Conservation (phyloP, 768 basidiomycete genomes). For the Panaeolus papilionaceus region DNA sequence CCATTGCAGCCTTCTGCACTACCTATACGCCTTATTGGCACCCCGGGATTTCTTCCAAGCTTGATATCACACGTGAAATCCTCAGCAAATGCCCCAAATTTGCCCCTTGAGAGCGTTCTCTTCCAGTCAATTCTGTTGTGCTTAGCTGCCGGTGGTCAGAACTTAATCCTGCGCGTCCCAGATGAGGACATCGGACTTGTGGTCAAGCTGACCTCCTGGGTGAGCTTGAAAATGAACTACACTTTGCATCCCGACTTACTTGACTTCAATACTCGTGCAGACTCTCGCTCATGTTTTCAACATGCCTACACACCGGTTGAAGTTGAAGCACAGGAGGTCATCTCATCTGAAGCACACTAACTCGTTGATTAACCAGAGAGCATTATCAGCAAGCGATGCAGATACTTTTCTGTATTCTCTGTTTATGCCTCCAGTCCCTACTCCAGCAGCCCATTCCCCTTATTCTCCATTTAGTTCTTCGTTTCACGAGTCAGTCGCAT, state of each 20-base stretch:
- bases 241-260: slow-evolving; percentile 2
- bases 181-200: slow-evolving; percentile 71
- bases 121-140: slow-evolving; percentile 72
- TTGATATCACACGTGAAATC: slow-evolving; percentile 53
- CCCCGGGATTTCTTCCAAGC: slow-evolving; percentile 54
- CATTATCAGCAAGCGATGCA: background rate
- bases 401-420: slow-evolving; percentile 31
- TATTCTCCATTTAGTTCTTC: slow-evolving; percentile 2
- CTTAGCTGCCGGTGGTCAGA: slow-evolving; percentile 64
- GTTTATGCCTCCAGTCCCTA: slow-evolving; percentile 21
- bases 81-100: slow-evolving; percentile 43
- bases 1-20: background rate
- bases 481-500: background rate
- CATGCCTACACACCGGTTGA: slow-evolving; percentile 60
- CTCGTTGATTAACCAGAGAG: slow-evolving; percentile 8
- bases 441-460: slow-evolving; percentile 20
- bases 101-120: slow-evolving; percentile 67
- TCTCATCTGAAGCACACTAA: slow-evolving; percentile 18
- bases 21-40: slow-evolving; percentile 40
- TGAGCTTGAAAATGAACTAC: slow-evolving; percentile 38
- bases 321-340: slow-evolving; percentile 35
- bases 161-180: slow-evolving; percentile 67
- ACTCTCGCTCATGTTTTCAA: slow-evolving; percentile 67
- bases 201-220: slow-evolving; percentile 62
- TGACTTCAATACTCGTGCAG: slow-evolving; percentile 39